Conservation (phyloP, 2,329 filamentous ascomycete species). For the Tothia fuscella region DNA sequence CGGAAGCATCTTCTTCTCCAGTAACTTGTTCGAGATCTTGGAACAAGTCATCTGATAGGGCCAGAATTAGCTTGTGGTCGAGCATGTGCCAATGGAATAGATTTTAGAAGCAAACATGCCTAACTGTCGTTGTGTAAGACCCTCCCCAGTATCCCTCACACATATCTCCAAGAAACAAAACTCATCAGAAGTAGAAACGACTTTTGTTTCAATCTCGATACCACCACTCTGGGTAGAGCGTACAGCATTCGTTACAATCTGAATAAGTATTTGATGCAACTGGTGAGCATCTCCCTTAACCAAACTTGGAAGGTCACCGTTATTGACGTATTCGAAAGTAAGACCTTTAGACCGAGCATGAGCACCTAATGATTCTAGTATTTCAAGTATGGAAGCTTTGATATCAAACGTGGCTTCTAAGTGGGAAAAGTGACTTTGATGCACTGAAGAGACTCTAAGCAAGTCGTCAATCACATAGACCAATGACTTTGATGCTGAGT, state of each 20-base stretch:
- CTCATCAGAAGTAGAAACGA: slow-evolving; percentile 33
- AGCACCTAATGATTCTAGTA: slow-evolving; percentile 57
- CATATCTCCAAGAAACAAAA: slow-evolving; percentile 59
- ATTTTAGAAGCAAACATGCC: no score
- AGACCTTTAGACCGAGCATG: slow-evolving; percentile 69
- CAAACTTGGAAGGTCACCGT: slow-evolving; percentile 55
- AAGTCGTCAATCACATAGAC: slow-evolving; percentile 93
- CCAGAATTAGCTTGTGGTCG: no score
- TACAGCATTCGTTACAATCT: slow-evolving; percentile 74
- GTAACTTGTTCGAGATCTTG: slow-evolving; percentile 55
- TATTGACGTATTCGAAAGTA: slow-evolving; percentile 52
- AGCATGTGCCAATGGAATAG: no score
- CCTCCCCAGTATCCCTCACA: slow-evolving; percentile 63
- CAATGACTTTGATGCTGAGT: slow-evolving; percentile 82
- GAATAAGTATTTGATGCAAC: slow-evolving; percentile 68
- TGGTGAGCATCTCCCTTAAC: slow-evolving; percentile 70
- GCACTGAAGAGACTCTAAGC: slow-evolving; percentile 75
- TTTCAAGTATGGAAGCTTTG: slow-evolving; percentile 57
- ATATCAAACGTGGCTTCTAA: slow-evolving; percentile 75
- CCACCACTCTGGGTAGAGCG: slow-evolving; percentile 59
- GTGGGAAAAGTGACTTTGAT: slow-evolving; percentile 65
- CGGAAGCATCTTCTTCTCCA: slow-evolving; percentile 39
- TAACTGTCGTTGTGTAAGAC: slow-evolving; percentile 48
- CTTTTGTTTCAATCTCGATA: slow-evolving; percentile 59
- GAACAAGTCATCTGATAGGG: slow-evolving; percentile 48